phyloP scores from a whole-genome alignment of 148 eudicot genomes.

The Camellia granthamiana region DNA sequence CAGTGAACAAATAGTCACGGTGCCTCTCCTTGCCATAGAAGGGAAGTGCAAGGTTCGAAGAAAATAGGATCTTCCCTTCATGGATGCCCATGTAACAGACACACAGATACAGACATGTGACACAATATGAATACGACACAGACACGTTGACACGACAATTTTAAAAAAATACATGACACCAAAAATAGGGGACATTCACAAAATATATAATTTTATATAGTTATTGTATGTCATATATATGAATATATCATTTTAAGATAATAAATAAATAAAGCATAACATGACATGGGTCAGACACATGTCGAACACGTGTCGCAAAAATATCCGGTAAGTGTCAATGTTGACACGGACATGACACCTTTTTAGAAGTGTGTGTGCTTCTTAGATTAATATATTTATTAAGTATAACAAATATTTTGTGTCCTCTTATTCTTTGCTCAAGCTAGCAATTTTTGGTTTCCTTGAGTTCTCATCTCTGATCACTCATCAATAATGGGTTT shows the following conservation, averaged over 20 bases:
- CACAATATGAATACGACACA: too few species aligned
- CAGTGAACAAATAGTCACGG: slow-evolving; percentile 58
- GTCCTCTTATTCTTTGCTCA: background rate
- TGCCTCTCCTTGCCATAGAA: slow-evolving; percentile 50
- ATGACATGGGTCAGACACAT: too few species aligned
- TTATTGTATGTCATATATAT: too few species aligned
- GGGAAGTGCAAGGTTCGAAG: slow-evolving; percentile 84
- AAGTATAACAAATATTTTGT: too few species aligned
- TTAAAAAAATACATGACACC: too few species aligned
- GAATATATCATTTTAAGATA: too few species aligned
- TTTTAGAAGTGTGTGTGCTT: background rate
- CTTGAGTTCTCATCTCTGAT: background rate
- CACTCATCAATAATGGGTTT: background rate
- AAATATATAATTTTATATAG: too few species aligned
- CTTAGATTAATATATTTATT: background rate
- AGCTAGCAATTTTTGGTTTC: background rate
- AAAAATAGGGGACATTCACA: too few species aligned
- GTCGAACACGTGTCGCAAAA: too few species aligned
- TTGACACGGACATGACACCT: too few species aligned
- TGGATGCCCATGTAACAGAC: slow-evolving; percentile 50
- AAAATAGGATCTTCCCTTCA: slow-evolving; percentile 58
- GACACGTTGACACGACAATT: too few species aligned
- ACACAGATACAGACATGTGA: background rate
- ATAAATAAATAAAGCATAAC: too few species aligned
- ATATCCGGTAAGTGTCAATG: slow-evolving; percentile 30